Evolutionary conservation across 345 rosid species (phyloP), one percentile per base, ranked within the genome.

Genomic region (Streptanthus diversifolius): DNA sequence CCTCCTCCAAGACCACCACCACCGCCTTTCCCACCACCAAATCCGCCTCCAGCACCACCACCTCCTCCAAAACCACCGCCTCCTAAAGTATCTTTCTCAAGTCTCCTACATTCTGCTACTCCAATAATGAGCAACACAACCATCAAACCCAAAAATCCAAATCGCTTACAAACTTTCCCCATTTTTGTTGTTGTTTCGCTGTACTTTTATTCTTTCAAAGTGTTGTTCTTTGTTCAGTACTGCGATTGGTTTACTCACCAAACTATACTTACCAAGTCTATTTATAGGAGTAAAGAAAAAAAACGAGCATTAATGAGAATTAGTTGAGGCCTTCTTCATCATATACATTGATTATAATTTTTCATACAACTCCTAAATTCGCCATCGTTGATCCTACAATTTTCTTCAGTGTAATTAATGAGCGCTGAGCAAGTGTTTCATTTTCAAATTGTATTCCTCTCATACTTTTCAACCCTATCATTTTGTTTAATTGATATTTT

Each of bases 71-170:
- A 13, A 40, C 80, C 80, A 47, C 76, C 72, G 3, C 68, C 72
- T 65, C 69, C 73, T 13, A 63, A 47, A 70, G 71, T 76, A 44
- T 76, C 80, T 11, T 70, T 76, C 75, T 76, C 80, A 21, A 76
- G 61, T 57, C 75, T 76, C 39, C 80, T 76, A 76, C 76, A 76
- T 56, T 76, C 75, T 0, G 71, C 76, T 21, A 30, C 71, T n/a
- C 80, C 80, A 47, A 76, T 70, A 40, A 70, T 45, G 24, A 76
- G 61, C 62, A 70, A 48, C 76, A 76, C 71, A 70, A 70, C n/a
- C 54, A 77, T 70, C 76, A 77, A 56, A 39, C 71, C 21, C 67
- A 63, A 48, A 48, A 70, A 29, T 68, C 72, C 76, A 11, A 63
- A n/a, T 7, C 72, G 66, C 15, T 39, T 70, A 47, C 62, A 63